Evolutionary conservation across 495 filamentous ascomycete species (phyloP), one percentile per base, ranked within the genome.

Genomic region (Delitschia confertaspora): DNA sequence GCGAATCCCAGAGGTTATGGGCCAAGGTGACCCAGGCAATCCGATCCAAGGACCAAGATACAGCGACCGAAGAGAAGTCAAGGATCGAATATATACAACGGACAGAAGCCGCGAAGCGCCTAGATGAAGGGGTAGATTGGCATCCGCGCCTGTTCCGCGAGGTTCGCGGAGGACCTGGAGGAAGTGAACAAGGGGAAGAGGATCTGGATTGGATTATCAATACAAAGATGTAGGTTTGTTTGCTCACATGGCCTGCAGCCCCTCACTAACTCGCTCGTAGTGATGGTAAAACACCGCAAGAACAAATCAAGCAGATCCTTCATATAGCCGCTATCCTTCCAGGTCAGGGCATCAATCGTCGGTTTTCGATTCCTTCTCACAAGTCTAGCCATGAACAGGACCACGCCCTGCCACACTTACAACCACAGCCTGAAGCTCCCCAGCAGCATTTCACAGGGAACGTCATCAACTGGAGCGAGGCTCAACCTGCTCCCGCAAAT

Each of bases 161-260:
- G 39, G 79, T 93, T 7, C 72, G 75, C 20, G 82, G 80, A 23
- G 85, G 85, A 2, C 78, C 78, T 13, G 78, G 76, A 27, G 82
- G 80, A 10, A 53, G 70, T 5, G 84, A 85, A 36, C 88, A 93
- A 53, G 89, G 88, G 13, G 86, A 94, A 56, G 79, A 80, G 50
- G 81, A 83, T 44, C 68, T 99, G 17, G 93, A 99, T 62, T 99
- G 85, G 85, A 86, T 96, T 55, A 81, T 99, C 56, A 82, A 87
- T 59, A 82, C 93, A 9, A 68, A 81, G 47, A 78, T 96, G 86
- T 95, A 18, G 31, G 44, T 25, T 13, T 19, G 25, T 45, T 40
- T 30, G 8, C 11, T 10, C 11, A 9, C 22, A 16, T 13, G 18
- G 3, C 11, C 29, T 13, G 11, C 13, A 40, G 34, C 16, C n/a